A percentile compares a stretch with the other conserved stretches of the same genome.
Conservation (phyloP, 2,329 filamentous ascomycete species). For the Scortechinia acanthostroma region DNA sequence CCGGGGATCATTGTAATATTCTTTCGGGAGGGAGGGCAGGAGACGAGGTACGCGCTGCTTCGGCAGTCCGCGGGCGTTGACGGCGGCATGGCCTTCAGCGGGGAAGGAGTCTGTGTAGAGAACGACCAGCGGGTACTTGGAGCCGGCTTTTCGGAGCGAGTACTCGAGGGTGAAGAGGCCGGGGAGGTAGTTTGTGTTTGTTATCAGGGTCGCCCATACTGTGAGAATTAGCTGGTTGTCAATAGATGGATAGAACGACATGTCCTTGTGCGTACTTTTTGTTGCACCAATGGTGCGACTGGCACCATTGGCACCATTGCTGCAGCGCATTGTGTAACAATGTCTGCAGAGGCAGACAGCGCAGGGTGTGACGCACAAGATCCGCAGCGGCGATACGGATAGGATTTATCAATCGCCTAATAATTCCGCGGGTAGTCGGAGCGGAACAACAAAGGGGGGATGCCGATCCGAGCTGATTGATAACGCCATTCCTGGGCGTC, state of each 20-base stretch:
- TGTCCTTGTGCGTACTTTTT: not conserved
- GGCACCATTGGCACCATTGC: too few relatives aligned
- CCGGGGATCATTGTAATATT: conserved; percentile 71
- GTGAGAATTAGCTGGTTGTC: conserved; percentile 9
- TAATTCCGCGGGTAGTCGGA: too few relatives aligned
- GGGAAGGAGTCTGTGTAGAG: conserved; percentile 78
- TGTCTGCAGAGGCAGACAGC: too few relatives aligned
- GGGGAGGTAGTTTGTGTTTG: conserved; percentile 73
- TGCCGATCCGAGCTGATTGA: too few relatives aligned
- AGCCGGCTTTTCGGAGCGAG: conserved; percentile 58
- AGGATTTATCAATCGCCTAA: too few relatives aligned
- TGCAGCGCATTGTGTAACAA: too few relatives aligned
- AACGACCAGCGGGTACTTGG: conserved; percentile 72
- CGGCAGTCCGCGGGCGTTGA: conserved; percentile 63
- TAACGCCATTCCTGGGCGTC: too few relatives aligned
- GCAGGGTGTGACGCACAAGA: too few relatives aligned
- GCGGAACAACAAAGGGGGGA: too few relatives aligned
- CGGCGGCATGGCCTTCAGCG: conserved; percentile 56
- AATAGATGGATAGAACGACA: not conserved
- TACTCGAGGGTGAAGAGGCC: conserved; percentile 77
- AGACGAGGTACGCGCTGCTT: conserved; percentile 68
- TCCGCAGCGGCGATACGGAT: too few relatives aligned
- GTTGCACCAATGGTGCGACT: not conserved
- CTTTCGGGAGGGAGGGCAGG: conserved; percentile 53
- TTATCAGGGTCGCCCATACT: conserved; percentile 87